Conservation (phyloP, 225 moss, liverwort and hornwort genomes). For the Takakia lepidozioides region DNA sequence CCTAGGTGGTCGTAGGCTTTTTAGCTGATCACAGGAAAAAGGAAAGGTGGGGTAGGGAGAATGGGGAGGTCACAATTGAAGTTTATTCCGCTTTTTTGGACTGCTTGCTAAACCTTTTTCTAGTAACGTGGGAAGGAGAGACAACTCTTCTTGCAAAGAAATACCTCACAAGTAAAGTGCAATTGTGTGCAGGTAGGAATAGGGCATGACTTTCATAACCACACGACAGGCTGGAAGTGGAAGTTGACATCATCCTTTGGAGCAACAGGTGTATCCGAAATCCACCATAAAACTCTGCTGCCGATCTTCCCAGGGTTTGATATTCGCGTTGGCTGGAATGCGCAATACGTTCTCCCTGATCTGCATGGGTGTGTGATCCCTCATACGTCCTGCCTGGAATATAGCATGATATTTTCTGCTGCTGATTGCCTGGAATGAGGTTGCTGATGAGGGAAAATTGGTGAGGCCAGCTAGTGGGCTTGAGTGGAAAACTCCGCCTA, state of each 20-base stretch:
- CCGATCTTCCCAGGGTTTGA: conserved; percentile 85
- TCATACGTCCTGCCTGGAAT: background rate
- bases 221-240: conserved; percentile 96
- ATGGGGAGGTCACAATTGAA: too few relatives aligned
- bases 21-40: too few relatives aligned
- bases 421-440: background rate
- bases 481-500: background rate
- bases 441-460: background rate
- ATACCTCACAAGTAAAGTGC: too few relatives aligned
- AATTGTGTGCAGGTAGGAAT: conserved; percentile 63
- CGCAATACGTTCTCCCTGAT: conserved; percentile 87
- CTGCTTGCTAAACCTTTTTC: too few relatives aligned
- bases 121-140: too few relatives aligned
- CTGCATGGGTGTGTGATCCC: conserved; percentile 62
- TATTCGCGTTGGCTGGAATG: conserved; percentile 82
- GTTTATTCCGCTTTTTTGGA: too few relatives aligned
- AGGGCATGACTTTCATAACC: conserved; percentile 79
- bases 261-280: conserved; percentile 48
- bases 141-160: too few relatives aligned
- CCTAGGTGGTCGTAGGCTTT: too few relatives aligned
- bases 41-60: too few relatives aligned
- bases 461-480: too few relatives aligned
- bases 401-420: too few relatives aligned
- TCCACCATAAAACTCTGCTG: conserved; percentile 65
- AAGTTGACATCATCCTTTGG: conserved; percentile 87